These are phyloP conservation scores for Globisporangium sylvaticum DNA, from an alignment of 352 stramenopile genomes.

Conservation along the genomic window DNA sequence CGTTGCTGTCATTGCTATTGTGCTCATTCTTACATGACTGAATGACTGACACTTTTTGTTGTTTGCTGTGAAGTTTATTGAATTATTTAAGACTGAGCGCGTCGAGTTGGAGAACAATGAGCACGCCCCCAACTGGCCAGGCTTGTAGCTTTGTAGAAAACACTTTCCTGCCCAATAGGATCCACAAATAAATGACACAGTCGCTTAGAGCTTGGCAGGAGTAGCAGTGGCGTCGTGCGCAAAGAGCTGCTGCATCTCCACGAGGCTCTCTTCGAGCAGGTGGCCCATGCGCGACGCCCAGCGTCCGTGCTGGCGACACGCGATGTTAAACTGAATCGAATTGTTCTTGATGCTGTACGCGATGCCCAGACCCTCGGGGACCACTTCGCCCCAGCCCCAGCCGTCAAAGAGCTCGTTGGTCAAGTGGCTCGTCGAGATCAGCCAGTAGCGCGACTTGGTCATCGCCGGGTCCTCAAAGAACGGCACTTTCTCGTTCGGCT, in stretches of 20 bases:
- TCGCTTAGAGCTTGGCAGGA: conserved; percentile 33
- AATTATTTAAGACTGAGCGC: conserved; percentile 79
- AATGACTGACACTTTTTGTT: background rate
- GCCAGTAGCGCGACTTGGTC: conserved; percentile 62
- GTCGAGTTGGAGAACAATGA: conserved; percentile 56
- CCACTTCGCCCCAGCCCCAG: conserved; percentile 82
- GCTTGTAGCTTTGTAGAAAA: conserved; percentile 9
- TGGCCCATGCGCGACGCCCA: conserved; percentile 64
- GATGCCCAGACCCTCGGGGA: conserved; percentile 73
- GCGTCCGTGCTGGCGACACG: conserved; percentile 48
- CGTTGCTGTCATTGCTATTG: background rate
- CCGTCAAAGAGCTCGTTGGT: conserved; percentile 82
- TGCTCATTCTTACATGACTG: background rate
- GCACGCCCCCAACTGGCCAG: conserved; percentile 62
- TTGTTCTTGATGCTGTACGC: conserved; percentile 80
- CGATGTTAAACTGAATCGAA: conserved; percentile 84
- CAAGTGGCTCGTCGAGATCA: conserved; percentile 78
- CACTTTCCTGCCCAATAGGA: background rate
- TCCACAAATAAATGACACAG: background rate
- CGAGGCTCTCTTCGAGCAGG: conserved; percentile 67
- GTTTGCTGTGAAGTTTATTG: conserved; percentile 56
- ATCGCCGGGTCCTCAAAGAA: conserved; percentile 77
- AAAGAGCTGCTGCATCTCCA: conserved; percentile 80
- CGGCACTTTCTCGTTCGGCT: conserved; percentile 41
- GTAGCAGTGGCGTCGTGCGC: conserved; percentile 14